Base-by-base conservation (phyloP, 1,284 basidiomycete species). In the Sphagnurus paluster region DNA sequence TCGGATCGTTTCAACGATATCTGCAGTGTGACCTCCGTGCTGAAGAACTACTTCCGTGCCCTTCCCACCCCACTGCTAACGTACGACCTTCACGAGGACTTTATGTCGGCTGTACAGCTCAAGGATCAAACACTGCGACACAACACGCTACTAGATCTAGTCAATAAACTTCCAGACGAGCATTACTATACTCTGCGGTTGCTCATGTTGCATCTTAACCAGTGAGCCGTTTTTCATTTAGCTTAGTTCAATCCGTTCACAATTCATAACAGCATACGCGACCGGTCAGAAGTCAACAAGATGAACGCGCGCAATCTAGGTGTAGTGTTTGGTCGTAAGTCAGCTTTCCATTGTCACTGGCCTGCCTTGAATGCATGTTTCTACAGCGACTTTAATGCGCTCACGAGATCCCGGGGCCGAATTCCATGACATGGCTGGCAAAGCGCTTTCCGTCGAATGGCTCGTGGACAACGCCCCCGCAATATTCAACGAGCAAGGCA, bases 291-390 rank as follows among this genome's bases (percentile, higher is more conserved):
- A 19, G 74, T 76, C 49, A 99, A 99, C 66, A 76, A 94, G 43
- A 99, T 99, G 97, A 93, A 85, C 40, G 87, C 93, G 3, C 81
- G 93, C 53, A 99, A 99, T 60, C 71, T 99, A 16, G 97, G 97
- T n/a, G 93, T 98, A n/a, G 94, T 99, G 33, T 98, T 99, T 71
- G 97, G 97, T 56, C 96, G 94, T 98, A 67, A 73, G 93, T 86
- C 46, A 16, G 39, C 39, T 21, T 19, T 39, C 30, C 44, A 35
- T n/a, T 8, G 14, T n/a, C 26, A 42, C 5, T 11, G 10, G 23
- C 40, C 32, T 38, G 32, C 46, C 33, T 51, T 64, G 9, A 55
- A 21, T 10, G 19, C n/a, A 39, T 56, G 26, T 52, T 6, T 59
- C 25, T 30, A n/a, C 21, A 97, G 93, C 96, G 5, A 99, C 96